Percentiles rank a stretch among this genome's conserved stretches.
Evolutionary conservation across 2,329 filamentous ascomycete genomes (phyloP).

Genomic region (Myotisia sp.): DNA sequence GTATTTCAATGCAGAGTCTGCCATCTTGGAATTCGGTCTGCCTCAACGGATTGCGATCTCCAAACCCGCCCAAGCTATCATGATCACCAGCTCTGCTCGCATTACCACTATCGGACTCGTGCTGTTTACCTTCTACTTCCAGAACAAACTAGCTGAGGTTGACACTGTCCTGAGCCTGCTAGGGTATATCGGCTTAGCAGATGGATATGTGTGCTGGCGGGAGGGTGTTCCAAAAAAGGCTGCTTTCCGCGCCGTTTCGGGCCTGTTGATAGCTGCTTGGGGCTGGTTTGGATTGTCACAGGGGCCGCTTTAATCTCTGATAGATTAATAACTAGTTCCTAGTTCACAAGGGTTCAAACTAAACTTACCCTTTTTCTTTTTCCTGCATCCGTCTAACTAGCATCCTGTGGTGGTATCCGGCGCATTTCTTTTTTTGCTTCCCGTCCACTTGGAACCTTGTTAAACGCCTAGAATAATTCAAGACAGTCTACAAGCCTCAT

Average conservation of each 20-base stretch:
- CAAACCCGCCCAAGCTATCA: constrained; percentile 19
- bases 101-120: constrained; percentile 10
- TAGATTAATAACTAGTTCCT: no score
- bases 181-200: constrained; percentile 13
- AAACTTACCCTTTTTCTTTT: no score
- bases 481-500: no score
- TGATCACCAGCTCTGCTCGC: constrained; percentile 15
- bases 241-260: constrained; percentile 12
- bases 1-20: constrained; percentile 19
- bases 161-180: constrained; percentile 14
- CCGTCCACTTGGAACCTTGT: no score
- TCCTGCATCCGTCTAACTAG: no score
- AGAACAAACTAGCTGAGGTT: constrained; percentile 14
- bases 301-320: no score
- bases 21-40: constrained; percentile 24
- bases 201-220: constrained; percentile 15
- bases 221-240: constrained; percentile 15
- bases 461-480: no score
- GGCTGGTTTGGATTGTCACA: constrained; percentile 16
- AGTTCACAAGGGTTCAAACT: no score
- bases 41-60: constrained; percentile 20
- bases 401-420: no score
- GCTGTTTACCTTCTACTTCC: constrained; percentile 13
- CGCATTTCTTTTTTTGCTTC: no score
- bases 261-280: constrained; percentile 14